Evolutionary conservation across 352 stramenopile genomes (phyloP), one percentile per base, ranked within the genome.

Genomic region (Pythium sp.): DNA sequence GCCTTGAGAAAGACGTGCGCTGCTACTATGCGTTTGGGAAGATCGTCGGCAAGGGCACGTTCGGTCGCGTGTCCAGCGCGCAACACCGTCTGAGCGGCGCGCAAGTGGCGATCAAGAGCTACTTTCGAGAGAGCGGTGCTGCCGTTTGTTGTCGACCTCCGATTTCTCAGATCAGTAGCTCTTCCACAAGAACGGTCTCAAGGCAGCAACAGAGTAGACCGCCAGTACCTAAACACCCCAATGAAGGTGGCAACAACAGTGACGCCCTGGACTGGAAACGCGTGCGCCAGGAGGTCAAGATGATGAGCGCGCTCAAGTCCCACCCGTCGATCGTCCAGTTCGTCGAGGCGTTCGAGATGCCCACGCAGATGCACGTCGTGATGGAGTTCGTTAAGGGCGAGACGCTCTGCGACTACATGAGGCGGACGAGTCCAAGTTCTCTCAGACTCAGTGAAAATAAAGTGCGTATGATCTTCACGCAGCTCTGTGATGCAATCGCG

Each of bases 31-130:
- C 38, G 1, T 28, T 90, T 1, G 79, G 72, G 1, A 80, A 84
- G 26, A 72, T 85, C 32, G 72, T 91, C 47, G 82, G 76, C 7
- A 72, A 70, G 36, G 84, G 82, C 2, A 84, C 84, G 0, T 92
- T 90, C 47, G 82, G 80, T 5, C 72, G 77, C 36, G 79, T 92
- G 15, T 74, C 75, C 34, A 56, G 75, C 15, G 84, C 71, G 24
- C 71, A 56, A 7, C 82, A 92, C 28, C 75, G 80, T 9, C 51
- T 90, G 20, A 86, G 70, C 58, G 65, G 58, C 9, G 75, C 72
- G 0, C 53, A 58, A 4, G 84, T 92, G 5, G 82, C 82, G 11
- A 82, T 92, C 63, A 92, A 92, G 70, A 88, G 74, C 36, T 92
- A 92, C 71, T 68, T 67, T 9, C 74, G 82, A 47, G 73, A 81